Evolutionary conservation across 768 basidiomycete species (phyloP), one percentile per base, ranked within the genome.

Genomic region (Neoboletus subvelutipes): DNA sequence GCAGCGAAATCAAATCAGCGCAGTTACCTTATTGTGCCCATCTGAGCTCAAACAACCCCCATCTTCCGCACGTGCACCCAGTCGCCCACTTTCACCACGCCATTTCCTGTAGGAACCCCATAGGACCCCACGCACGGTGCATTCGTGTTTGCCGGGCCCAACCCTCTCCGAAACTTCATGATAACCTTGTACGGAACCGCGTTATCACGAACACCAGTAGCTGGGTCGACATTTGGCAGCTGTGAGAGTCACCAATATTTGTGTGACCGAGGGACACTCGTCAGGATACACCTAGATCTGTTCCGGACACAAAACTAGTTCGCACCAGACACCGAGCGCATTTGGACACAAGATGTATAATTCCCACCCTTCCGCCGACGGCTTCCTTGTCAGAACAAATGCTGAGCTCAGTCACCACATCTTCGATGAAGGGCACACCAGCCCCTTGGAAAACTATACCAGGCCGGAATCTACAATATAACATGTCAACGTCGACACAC

Each of bases 161-260:
- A 52, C 17, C 85, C 83, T 33, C 69, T 81, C 40, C 89, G 82
- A 69, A 88, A 86, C 75, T 86, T 89, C 81, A 85, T 85, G 12
- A 90, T 66, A 8, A 84, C 80, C 71, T 92, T 90, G 73, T 76
- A 89, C 5, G 90, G 90, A 5, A 92, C 88, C 0, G 87, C 86
- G 15, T 77, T 77, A 63, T 92, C 89, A n/a, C 83, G 80, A 22
- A 79, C 68, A 33, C 88, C 90, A 5, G 83, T 85, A 42, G 76
- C 73, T 0, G 86, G 80, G 63, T 83, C 81, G 18, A 92, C 81
- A 60, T 92, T 91, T 15, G 90, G 90, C 47, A 92, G 68, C 89
- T 92, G 63, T 54, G 55, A 55, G 55, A 54, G 57, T 52, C 11
- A 31, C 31, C 10, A 12, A 31, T 31, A n/a, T n/a, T n/a, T n/a